These are phyloP conservation scores for Aspergillus oerlinghausenensis DNA, from an alignment of 2,329 filamentous ascomycete species.

Conservation along the genomic window DNA sequence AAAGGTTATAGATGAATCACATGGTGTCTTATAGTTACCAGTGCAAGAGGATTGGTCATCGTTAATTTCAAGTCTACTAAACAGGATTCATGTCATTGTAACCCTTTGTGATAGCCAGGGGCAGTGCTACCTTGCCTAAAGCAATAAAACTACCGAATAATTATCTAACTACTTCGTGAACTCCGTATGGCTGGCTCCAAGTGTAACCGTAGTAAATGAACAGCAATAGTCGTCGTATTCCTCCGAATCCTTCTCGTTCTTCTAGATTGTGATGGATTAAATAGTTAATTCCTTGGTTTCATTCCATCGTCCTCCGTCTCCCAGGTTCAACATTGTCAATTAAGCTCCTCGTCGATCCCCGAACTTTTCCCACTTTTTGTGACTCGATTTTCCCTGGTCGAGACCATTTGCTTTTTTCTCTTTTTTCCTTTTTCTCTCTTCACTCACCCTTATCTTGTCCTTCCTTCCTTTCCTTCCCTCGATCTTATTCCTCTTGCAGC, in stretches of 20 bases:
- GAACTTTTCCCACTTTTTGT: background rate
- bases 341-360: conserved; percentile 13
- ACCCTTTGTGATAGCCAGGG: background rate
- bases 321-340: background rate
- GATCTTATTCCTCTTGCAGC: conserved; percentile 3
- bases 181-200: no score
- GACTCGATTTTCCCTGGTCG: background rate
- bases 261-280: background rate
- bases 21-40: background rate
- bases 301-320: conserved; percentile 2
- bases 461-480: conserved; percentile 4
- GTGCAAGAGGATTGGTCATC: background rate
- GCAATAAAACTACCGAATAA: no score
- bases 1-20: background rate
- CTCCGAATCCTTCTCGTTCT: no score
- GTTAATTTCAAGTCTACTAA: background rate
- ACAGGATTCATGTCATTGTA: background rate
- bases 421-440: conserved; percentile 7
- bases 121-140: background rate
- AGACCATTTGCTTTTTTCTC: conserved; percentile 2
- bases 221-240: background rate
- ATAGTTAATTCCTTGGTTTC: background rate
- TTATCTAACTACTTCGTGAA: no score
- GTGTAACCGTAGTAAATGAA: no score
- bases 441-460: background rate